A percentile compares a stretch with the other conserved stretches of the same genome.
Conservation (phyloP, 306 rosid genomes). For the Trifolium repens region DNA sequence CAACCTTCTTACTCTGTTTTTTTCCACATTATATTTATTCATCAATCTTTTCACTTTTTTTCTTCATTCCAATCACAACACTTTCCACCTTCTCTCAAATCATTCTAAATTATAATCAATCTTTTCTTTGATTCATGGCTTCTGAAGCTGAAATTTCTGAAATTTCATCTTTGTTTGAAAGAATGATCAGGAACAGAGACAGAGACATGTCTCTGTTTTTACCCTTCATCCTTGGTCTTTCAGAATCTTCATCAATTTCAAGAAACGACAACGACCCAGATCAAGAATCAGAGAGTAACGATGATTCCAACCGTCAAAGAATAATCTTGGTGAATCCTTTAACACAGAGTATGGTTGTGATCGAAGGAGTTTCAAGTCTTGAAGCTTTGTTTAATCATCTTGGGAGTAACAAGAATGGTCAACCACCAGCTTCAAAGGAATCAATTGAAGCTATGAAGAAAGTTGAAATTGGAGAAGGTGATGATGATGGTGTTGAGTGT, state of each 20-base stretch:
- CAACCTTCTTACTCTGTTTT: not conserved
- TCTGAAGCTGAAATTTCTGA: conserved; percentile 55
- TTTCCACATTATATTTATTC: not conserved
- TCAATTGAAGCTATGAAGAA: conserved; percentile 63
- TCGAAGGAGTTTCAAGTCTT: conserved; percentile 59
- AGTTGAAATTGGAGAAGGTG: conserved; percentile 50
- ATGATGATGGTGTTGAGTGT: conserved; percentile 56
- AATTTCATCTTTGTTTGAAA: conserved; percentile 50
- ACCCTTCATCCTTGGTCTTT: conserved; percentile 66
- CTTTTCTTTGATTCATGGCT: conserved; percentile 52
- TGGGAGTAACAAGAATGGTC: conserved; percentile 49
- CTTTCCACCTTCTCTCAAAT: not conserved
- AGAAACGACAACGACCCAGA: conserved; percentile 31
- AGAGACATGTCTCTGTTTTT: conserved; percentile 58
- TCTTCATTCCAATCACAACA: not conserved
- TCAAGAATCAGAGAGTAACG: conserved; percentile 16
- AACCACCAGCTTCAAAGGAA: conserved; percentile 79
- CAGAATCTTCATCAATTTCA: conserved; percentile 15
- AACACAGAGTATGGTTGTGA: conserved; percentile 61
- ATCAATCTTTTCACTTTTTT: not conserved
- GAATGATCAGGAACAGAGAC: conserved; percentile 53
- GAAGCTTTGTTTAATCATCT: conserved; percentile 57
- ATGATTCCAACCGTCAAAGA: conserved; percentile 38
- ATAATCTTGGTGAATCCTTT: conserved; percentile 68
- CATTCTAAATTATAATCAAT: not conserved